Conservation (phyloP, 2,329 filamentous ascomycete species). For the Dactylellina drechsleri region DNA sequence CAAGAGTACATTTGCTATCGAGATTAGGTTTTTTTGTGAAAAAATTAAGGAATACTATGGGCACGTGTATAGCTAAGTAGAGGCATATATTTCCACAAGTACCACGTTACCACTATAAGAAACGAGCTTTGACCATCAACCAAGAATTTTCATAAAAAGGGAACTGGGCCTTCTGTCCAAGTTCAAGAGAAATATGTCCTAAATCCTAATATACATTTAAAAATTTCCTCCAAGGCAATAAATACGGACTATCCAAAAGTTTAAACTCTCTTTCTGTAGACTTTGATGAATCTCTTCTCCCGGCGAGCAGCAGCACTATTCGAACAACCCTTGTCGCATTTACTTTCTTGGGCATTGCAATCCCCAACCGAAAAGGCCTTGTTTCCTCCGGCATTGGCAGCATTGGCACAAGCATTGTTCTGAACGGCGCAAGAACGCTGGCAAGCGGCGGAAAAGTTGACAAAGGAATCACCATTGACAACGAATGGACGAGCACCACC, state of each 20-base stretch:
- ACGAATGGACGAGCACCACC: constrained; percentile 68
- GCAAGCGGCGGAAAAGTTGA: constrained; percentile 67
- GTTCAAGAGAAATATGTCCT: constrained; percentile 22
- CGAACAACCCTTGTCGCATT: constrained; percentile 60
- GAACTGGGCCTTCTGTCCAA: constrained; percentile 36
- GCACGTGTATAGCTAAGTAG: no score
- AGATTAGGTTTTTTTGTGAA: no score
- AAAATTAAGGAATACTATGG: no score
- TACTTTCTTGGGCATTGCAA: constrained; percentile 68
- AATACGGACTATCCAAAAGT: neutral
- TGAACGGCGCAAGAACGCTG: constrained; percentile 73
- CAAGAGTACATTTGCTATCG: neutral
- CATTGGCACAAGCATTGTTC: constrained; percentile 70
- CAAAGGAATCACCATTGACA: constrained; percentile 70
- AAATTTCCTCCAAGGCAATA: constrained; percentile 15
- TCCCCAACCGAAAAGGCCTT: constrained; percentile 64
- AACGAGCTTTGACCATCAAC: constrained; percentile 24
- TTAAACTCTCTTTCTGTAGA: constrained; percentile 41
- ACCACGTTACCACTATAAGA: neutral
- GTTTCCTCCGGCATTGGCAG: constrained; percentile 65
- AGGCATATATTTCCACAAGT: no score
- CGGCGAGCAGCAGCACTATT: constrained; percentile 21
- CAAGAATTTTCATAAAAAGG: constrained; percentile 39
- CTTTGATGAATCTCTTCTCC: constrained; percentile 39
- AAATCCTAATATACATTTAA: constrained; percentile 48